These are phyloP conservation scores for Cyberlindnera subsufficiens DNA, from an alignment of 805 yeast genomes.

Conservation along the genomic window DNA sequence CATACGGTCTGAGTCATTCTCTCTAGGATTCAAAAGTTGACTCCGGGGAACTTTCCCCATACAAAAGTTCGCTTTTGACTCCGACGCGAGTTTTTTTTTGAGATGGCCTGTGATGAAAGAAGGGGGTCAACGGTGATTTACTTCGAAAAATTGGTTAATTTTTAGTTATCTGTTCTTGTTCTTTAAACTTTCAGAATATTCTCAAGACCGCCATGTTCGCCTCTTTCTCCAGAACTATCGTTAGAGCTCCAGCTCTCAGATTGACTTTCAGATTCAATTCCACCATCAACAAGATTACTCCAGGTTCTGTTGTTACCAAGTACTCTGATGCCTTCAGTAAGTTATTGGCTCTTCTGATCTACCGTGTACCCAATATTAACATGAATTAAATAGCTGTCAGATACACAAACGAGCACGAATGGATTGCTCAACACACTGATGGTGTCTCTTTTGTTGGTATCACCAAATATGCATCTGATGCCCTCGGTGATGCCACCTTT, in stretches of 20 bases:
- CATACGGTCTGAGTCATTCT: too few relatives aligned
- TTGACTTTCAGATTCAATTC: slow-evolving; percentile 20
- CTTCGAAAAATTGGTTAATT: too few relatives aligned
- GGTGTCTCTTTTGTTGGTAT: slow-evolving; percentile 86
- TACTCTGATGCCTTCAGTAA: slow-evolving; percentile 14
- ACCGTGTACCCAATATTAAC: neutral
- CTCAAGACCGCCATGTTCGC: slow-evolving; percentile 6
- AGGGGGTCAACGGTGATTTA: too few relatives aligned
- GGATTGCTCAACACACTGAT: slow-evolving; percentile 84
- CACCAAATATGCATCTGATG: slow-evolving; percentile 91
- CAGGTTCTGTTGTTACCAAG: slow-evolving; percentile 17
- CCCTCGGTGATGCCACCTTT: slow-evolving; percentile 94
- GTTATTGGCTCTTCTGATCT: neutral
- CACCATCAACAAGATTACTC: slow-evolving; percentile 17
- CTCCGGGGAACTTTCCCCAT: too few relatives aligned
- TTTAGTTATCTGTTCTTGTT: too few relatives aligned
- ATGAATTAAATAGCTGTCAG: slow-evolving; percentile 31
- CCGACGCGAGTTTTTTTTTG: too few relatives aligned
- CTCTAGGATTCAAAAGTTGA: too few relatives aligned
- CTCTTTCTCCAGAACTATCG: slow-evolving; percentile 11
- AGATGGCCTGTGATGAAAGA: too few relatives aligned
- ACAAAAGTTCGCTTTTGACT: too few relatives aligned
- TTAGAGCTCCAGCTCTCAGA: slow-evolving; percentile 14
- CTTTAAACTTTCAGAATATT: slow-evolving; percentile 4
- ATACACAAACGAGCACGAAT: slow-evolving; percentile 90